Evolutionary conservation across 2,329 filamentous ascomycete species (phyloP), one percentile per base, ranked within the genome.

Genomic region (Cladosporium oxysporum): DNA sequence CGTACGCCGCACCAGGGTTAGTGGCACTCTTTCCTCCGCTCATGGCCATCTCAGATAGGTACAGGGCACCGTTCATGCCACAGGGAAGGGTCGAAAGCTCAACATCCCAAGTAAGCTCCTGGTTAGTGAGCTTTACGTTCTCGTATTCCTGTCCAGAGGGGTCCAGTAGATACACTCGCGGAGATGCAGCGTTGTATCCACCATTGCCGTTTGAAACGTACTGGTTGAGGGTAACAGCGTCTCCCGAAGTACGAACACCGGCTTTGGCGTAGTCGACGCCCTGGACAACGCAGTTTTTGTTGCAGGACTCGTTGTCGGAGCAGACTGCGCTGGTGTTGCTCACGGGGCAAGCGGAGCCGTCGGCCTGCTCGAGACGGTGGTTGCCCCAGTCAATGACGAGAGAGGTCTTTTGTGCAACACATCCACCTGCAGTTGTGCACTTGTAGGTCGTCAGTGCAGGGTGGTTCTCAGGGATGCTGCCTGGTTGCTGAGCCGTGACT

Each of bases 21-120:
- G 61, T 52, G 12, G 53, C 41, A 16, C 74, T 76, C 28, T 72
- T 74, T 31, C 87, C 88, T 69, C 89, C 89, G 71, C 88, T 84
- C 12, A 81, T 77, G 21, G 84, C 82, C 86, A 90, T 89, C 73
- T 84, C 79, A n/a, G 84, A 80, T 49, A 89, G 81, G 79, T 91
- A 90, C 57, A 91, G 79, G 52, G 88, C 88, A 64, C 88, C 89
- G 77, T 91, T 91, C 66, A 91, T 79, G 67, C 89, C 89, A 72
- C 89, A 91, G 66, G 85, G 85, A 29, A 90, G 81, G 72, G 84
- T 83, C 50, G 88, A 90, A 44, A 89, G 84, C 74, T 91, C 88
- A 21, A 90, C 88, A 64, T 90, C 88, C 68, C 91, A 90, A 65
- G 87, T 87, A 78, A 91, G 87, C 77, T 91, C 88, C 72, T 88